phyloP scores from a whole-genome alignment of 441 rosid genomes.

The Erodium trifolium region DNA sequence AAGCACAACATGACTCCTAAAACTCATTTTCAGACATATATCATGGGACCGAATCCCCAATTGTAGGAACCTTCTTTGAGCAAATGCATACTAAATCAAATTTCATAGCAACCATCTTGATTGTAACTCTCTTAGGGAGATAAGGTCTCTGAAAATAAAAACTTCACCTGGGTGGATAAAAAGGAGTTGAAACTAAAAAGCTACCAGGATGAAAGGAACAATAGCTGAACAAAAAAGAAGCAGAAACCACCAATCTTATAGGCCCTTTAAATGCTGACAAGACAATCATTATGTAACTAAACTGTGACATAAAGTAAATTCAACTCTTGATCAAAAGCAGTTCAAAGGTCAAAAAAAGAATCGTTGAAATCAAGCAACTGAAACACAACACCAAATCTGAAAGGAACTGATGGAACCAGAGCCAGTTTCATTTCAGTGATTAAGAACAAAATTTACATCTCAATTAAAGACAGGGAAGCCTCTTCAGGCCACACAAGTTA shows the following conservation, averaged over 20 bases:
- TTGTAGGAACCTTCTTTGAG: neutral
- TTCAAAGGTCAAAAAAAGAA: no score
- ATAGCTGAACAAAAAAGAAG: neutral
- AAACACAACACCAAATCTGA: neutral
- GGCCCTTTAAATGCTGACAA: neutral
- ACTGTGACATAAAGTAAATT: neutral
- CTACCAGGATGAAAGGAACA: neutral
- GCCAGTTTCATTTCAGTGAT: neutral
- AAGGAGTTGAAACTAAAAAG: neutral
- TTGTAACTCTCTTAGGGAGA: neutral
- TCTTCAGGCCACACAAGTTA: slow-evolving; percentile 1
- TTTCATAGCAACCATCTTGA: neutral
- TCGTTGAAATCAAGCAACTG: neutral
- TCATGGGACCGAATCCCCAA: neutral
- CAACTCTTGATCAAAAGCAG: neutral
- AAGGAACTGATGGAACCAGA: neutral
- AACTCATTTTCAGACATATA: neutral
- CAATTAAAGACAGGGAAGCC: neutral
- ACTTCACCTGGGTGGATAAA: neutral
- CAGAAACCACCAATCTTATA: neutral
- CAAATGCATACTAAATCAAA: neutral
- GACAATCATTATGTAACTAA: neutral
- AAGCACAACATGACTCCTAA: slow-evolving; percentile 2
- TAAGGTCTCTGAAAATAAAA: neutral
- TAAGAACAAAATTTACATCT: neutral